These are phyloP conservation scores for Rutstroemia sp. DNA, from an alignment of 2,329 filamentous ascomycete species.

Conservation along the genomic window DNA sequence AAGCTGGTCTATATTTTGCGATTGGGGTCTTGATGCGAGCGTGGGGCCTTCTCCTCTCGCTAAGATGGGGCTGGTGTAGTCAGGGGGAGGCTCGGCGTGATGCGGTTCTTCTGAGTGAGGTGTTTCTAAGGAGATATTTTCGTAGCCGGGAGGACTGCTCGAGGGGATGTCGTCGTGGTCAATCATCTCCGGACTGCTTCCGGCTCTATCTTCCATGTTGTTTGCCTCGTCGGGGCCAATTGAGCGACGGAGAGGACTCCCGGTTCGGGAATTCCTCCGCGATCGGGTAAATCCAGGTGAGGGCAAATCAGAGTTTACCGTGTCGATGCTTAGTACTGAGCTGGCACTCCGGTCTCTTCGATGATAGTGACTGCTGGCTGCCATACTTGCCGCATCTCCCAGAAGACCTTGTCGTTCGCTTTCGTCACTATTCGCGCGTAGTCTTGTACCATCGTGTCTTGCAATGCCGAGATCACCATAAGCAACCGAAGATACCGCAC, in stretches of 20 bases:
- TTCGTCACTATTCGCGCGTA: slow-evolving; percentile 66
- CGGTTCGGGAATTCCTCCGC: slow-evolving; percentile 36
- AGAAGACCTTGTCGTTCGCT: slow-evolving; percentile 63
- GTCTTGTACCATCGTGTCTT: slow-evolving; percentile 66
- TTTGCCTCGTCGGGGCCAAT: slow-evolving; percentile 10
- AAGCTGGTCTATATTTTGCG: slow-evolving; percentile 14
- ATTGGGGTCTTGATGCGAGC: slow-evolving; percentile 4
- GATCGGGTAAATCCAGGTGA: slow-evolving; percentile 35
- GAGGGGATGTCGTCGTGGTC: slow-evolving; percentile 25
- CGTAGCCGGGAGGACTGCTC: slow-evolving; percentile 27
- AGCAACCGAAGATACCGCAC: slow-evolving; percentile 66
- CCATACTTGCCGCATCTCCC: slow-evolving; percentile 54
- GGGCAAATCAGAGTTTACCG: slow-evolving; percentile 36
- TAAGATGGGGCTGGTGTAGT: slow-evolving; percentile 23
- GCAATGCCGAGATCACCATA: slow-evolving; percentile 73
- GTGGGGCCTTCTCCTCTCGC: no score
- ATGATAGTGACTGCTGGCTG: slow-evolving; percentile 34
- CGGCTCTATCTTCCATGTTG: slow-evolving; percentile 18
- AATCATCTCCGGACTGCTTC: slow-evolving; percentile 27
- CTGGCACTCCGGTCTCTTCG: slow-evolving; percentile 43
- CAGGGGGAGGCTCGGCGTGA: slow-evolving; percentile 22
- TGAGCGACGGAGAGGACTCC: slow-evolving; percentile 29
- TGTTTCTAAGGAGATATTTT: slow-evolving; percentile 26
- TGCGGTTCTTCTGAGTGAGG: slow-evolving; percentile 12
- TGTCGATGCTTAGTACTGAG: slow-evolving; percentile 48